Evolutionary conservation across 257 asterid species (phyloP).

Genomic region (Solanum sejunctum): DNA sequence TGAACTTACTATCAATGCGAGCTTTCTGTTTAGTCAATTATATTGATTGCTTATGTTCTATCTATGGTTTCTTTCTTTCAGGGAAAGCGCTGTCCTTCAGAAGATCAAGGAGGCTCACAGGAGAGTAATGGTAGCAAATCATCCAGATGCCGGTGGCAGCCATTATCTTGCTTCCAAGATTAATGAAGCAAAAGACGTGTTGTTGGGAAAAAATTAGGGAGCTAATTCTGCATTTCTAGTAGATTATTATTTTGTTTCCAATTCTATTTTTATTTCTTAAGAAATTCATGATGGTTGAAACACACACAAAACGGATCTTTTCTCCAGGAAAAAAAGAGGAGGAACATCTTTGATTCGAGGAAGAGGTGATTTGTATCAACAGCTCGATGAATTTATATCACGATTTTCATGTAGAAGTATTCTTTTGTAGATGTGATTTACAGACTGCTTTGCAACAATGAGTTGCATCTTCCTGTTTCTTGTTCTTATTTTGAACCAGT

Average conservation of each 20-base stretch:
- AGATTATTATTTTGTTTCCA: neutral
- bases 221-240: constrained; percentile 44
- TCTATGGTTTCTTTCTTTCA: neutral
- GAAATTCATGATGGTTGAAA: neutral
- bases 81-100: constrained; percentile 36
- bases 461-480: neutral
- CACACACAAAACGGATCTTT: neutral
- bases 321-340: neutral
- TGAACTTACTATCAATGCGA: neutral
- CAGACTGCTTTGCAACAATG: neutral
- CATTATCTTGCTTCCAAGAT: constrained; percentile 78
- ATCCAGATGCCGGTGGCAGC: constrained; percentile 93
- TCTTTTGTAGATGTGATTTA: neutral
- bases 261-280: neutral
- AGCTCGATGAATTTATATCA: neutral
- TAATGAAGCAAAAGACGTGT: constrained; percentile 68
- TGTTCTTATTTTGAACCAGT: neutral
- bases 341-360: neutral
- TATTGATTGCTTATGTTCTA: neutral
- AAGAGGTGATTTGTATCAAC: neutral
- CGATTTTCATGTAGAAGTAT: neutral
- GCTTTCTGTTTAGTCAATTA: neutral
- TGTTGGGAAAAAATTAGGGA: constrained; percentile 29
- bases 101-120: constrained; percentile 73
- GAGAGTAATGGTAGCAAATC: constrained; percentile 82